phyloP scores from a whole-genome alignment of 768 basidiomycete species.

The Tulasnella sp. region DNA sequence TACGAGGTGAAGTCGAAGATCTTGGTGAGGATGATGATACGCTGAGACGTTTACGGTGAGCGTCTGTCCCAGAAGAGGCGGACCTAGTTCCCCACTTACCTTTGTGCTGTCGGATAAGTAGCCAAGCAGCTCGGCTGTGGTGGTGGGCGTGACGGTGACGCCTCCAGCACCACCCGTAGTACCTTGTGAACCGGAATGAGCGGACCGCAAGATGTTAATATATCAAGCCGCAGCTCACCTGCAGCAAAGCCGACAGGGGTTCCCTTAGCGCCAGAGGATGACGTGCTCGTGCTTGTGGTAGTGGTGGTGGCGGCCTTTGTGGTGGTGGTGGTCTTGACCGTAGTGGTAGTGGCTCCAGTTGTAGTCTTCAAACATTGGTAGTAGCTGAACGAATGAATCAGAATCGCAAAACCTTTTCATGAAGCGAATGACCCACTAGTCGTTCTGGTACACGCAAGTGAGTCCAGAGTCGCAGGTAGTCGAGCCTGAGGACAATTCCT shows the following conservation, averaged over 20 bases:
- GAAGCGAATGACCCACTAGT: background rate
- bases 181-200: background rate
- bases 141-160: background rate
- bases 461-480: background rate
- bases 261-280: background rate
- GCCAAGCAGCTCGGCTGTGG: background rate
- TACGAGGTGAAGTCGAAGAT: background rate
- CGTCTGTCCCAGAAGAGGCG: background rate
- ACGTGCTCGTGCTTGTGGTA: background rate
- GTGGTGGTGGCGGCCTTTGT: background rate
- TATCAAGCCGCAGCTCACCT: background rate
- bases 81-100: background rate
- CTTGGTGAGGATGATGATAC: background rate
- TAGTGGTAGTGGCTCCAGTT: background rate
- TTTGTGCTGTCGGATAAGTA: background rate
- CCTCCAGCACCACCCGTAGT: background rate
- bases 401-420: background rate
- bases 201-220: background rate
- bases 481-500: background rate
- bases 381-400: background rate
- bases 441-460: background rate
- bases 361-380: background rate
- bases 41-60: background rate
- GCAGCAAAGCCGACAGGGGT: background rate
- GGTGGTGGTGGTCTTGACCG: background rate